Conservation (phyloP, 116 monocot species). For the Phalaenopsis hybrid region DNA sequence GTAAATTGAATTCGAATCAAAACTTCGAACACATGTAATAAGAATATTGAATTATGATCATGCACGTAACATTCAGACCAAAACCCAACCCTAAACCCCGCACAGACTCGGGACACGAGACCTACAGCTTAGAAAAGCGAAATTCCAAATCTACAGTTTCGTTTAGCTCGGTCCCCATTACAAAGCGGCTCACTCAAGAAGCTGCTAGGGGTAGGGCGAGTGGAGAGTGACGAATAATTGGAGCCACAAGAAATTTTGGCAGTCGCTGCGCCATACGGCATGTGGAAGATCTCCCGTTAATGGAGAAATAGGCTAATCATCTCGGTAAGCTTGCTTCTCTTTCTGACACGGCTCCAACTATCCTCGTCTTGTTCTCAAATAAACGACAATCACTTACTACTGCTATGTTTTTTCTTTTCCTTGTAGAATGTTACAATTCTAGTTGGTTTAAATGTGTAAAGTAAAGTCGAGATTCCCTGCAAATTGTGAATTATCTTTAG, state of each 20-base stretch:
- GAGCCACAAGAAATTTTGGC: not conserved
- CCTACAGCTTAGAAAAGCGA: not conserved
- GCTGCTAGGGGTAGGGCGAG: not conserved
- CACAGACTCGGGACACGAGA: not conserved
- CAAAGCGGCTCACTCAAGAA: not conserved
- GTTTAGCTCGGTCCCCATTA: not conserved
- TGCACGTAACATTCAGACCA: no score
- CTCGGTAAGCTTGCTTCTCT: not conserved
- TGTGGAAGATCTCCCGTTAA: not conserved
- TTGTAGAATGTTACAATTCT: not conserved
- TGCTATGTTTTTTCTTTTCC: slow-evolving; percentile 1
- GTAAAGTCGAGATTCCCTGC: not conserved
- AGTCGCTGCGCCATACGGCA: not conserved
- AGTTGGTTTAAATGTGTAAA: not conserved
- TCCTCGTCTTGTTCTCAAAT: not conserved
- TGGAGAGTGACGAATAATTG: not conserved
- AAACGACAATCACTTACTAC: not conserved
- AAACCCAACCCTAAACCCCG: no score
- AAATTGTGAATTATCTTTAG: not conserved
- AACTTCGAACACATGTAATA: no score
- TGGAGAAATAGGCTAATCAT: not conserved
- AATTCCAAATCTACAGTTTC: not conserved
- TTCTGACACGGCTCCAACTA: not conserved
- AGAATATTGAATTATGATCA: no score
- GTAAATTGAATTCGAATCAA: no score